Conservation (phyloP, 1,284 basidiomycete species). For the Microbotryum silenes-acaulis region DNA sequence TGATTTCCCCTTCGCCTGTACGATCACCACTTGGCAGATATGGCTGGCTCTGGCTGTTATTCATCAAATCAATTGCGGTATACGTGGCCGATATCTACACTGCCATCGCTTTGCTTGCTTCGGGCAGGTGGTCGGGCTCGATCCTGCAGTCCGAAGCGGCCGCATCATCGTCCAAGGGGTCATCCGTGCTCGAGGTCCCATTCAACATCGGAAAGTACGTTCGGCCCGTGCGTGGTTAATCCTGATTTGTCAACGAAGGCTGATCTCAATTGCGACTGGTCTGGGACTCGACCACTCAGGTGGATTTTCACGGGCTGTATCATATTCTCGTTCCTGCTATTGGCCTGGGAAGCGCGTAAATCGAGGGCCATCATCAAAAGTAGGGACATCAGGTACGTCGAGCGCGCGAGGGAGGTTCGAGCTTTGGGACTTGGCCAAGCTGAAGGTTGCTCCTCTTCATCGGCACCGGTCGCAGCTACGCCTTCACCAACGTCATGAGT, state of each 20-base stretch:
- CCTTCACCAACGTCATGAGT: slow-evolving; percentile 94
- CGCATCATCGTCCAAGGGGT: slow-evolving; percentile 51
- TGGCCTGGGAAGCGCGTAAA: slow-evolving; percentile 87
- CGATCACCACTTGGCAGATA: slow-evolving; percentile 52
- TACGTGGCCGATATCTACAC: slow-evolving; percentile 98
- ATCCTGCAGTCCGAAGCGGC: slow-evolving; percentile 54
- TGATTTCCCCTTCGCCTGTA: background rate
- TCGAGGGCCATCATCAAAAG: slow-evolving; percentile 86
- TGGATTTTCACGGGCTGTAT: slow-evolving; percentile 98
- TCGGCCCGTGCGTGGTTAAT: background rate
- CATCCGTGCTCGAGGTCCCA: slow-evolving; percentile 70
- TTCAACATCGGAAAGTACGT: slow-evolving; percentile 46
- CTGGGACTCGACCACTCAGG: slow-evolving; percentile 9
- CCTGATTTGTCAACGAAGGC: background rate
- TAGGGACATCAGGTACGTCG: slow-evolving; percentile 92
- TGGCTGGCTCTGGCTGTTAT: slow-evolving; percentile 78
- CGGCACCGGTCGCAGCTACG: slow-evolving; percentile 47
- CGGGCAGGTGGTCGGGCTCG: slow-evolving; percentile 78
- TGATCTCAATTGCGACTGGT: background rate
- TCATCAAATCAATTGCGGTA: slow-evolving; percentile 90
- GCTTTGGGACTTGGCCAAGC: background rate
- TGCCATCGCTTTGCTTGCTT: slow-evolving; percentile 91
- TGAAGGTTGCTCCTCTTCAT: background rate
- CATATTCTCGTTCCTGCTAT: slow-evolving; percentile 87
- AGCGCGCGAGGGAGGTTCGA: slow-evolving; percentile 94